Evolutionary conservation across 2,329 filamentous ascomycete species (phyloP).

Genomic region (Bipolaris cookei): DNA sequence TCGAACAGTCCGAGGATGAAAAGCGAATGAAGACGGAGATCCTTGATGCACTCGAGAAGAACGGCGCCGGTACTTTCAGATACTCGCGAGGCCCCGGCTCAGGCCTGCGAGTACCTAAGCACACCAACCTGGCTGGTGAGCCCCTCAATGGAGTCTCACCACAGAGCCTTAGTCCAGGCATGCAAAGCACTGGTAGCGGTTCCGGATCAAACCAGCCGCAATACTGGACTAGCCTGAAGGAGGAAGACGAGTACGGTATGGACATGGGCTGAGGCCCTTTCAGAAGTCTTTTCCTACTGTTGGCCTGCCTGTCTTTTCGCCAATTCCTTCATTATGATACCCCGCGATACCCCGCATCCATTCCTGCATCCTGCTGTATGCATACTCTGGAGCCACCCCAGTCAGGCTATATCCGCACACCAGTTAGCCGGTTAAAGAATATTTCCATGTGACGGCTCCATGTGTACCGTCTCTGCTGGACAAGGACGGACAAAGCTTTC

Average conservation of each 20-base stretch:
- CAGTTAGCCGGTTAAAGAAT: constrained; percentile 2
- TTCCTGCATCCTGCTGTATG: constrained; percentile 39
- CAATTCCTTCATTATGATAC: constrained; percentile 43
- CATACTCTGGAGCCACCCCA: constrained; percentile 26
- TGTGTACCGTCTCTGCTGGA: constrained; percentile 43
- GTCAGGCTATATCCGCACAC: constrained; percentile 10
- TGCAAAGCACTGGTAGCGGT: constrained; percentile 72
- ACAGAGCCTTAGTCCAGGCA: constrained; percentile 61
- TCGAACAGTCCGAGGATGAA: constrained; percentile 79
- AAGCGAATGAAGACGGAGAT: constrained; percentile 94
- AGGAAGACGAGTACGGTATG: constrained; percentile 91
- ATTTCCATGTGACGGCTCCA: constrained; percentile 7
- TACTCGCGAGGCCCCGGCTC: constrained; percentile 86
- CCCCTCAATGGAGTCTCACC: constrained; percentile 65
- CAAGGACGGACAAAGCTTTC: constrained; percentile 36
- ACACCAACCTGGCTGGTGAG: constrained; percentile 90
- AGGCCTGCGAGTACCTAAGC: constrained; percentile 87
- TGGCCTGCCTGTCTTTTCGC: constrained; percentile 22
- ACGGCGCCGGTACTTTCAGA: constrained; percentile 74
- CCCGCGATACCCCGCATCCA: constrained; percentile 45
- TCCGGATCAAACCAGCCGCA: constrained; percentile 57
- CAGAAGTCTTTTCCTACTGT: constrained; percentile 10
- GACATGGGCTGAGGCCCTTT: constrained; percentile 56
- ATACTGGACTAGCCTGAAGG: constrained; percentile 76
- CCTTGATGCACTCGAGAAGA: constrained; percentile 83